These are phyloP conservation scores for Blastobotrys attinorum DNA, from an alignment of 805 yeast species.

Conservation along the genomic window DNA sequence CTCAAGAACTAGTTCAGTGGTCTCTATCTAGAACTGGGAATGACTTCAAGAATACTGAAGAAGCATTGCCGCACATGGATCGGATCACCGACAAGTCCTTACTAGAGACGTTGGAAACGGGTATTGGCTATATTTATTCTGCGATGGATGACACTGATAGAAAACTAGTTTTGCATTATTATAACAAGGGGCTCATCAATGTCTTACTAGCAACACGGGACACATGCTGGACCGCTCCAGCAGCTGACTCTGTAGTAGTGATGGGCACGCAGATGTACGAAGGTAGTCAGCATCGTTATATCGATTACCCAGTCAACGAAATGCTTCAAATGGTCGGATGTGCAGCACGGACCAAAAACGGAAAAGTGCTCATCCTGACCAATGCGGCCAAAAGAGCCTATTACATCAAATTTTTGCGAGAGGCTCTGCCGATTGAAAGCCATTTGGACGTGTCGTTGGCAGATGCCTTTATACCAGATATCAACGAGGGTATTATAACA, in stretches of 20 bases:
- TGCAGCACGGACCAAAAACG: conserved; percentile 15
- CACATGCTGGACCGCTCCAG: conserved; percentile 41
- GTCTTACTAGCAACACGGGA: conserved; percentile 58
- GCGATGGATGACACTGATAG: conserved; percentile 52
- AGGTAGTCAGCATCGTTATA: conserved; percentile 61
- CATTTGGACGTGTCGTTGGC: conserved; percentile 47
- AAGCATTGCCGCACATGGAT: conserved; percentile 25
- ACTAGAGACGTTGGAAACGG: conserved; percentile 32
- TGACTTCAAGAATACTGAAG: conserved; percentile 36
- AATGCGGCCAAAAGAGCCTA: conserved; percentile 47
- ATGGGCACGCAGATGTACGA: conserved; percentile 67
- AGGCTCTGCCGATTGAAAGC: conserved; percentile 82
- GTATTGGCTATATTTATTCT: conserved; percentile 57
- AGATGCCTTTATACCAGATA: conserved; percentile 67
- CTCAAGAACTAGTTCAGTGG: conserved; percentile 34
- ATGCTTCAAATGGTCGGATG: conserved; percentile 27
- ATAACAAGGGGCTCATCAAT: conserved; percentile 41
- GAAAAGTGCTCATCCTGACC: conserved; percentile 44
- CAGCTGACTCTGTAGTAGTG: conserved; percentile 49
- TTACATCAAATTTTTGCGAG: conserved; percentile 61
- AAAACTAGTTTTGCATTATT: conserved; percentile 46
- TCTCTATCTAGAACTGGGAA: conserved; percentile 26
- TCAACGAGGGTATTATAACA: conserved; percentile 54
- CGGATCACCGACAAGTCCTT: conserved; percentile 43
- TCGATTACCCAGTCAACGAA: conserved; percentile 60